Evolutionary conservation across 768 basidiomycete genomes (phyloP), one percentile per base, ranked within the genome.

Genomic region (Hypsizygus marmoreus): DNA sequence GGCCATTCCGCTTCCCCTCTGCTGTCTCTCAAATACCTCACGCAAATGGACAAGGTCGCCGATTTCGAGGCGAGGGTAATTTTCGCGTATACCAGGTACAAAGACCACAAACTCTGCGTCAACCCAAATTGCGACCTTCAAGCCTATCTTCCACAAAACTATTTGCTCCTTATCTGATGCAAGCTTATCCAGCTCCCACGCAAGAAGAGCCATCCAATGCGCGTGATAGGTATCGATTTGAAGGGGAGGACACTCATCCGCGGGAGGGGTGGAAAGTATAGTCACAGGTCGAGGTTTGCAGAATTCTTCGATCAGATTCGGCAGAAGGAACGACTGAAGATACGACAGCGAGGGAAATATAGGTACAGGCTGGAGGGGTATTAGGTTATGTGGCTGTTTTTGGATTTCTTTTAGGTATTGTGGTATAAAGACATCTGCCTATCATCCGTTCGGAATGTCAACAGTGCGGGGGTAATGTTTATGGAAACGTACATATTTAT

Each of bases 321-420:
- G 65, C 32, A 67, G 61, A 47, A 76, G 62, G 52, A 72, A 77
- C 33, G 62, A 64, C 52, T 66, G 60, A 52, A 70, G 59, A 65
- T 76, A 79, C 9, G 65, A 53, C 44, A 62, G 32, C 47, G 69
- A 51, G 23, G 76, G 77, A 56, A 75, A 77, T 26, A 68, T 43
- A 52, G 72, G 63, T 54, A 72, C 53, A 44, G 76, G 66, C 8
- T 72, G 68, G 20, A 76, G 62, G 48, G 71, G 66, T 28, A 65
- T 58, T 41, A 79, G 63, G 16, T 59, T 60, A 56, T 77, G 74
- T 34, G 65, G 55, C 60, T 70, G 67, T 48, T 63, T 72, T 66
- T 79, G 76, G 24, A 79, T 72, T 50, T 74, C 71, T 66, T 68
- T 68, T 47, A 79, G 65, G 60, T 73, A 77, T 54, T 73, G 68